phyloP scores from a whole-genome alignment of 1,284 basidiomycete genomes.

The Irpex rosettiformis region DNA sequence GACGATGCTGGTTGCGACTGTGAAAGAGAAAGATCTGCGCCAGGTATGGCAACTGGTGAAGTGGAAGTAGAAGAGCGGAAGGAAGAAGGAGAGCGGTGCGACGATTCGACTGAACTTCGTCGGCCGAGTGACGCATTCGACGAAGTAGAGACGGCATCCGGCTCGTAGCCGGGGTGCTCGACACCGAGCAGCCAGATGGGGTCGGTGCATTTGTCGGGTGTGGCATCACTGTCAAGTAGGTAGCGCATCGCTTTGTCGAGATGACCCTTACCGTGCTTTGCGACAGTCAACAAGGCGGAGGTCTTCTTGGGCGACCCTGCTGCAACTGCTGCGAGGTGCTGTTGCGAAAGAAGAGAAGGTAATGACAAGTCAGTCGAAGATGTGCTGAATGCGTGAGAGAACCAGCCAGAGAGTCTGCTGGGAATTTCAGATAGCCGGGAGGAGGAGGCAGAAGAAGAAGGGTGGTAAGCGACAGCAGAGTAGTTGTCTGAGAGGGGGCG shows the following conservation, averaged over 20 bases:
- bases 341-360: slow-evolving; percentile 52
- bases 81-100: slow-evolving; percentile 36
- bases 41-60: slow-evolving; percentile 26
- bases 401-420: slow-evolving; percentile 72
- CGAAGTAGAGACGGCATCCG: slow-evolving; percentile 18
- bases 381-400: slow-evolving; percentile 68
- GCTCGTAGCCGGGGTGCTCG: slow-evolving; percentile 69
- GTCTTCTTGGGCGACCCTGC: slow-evolving; percentile 42
- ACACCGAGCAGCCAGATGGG: slow-evolving; percentile 85
- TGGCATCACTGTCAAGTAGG: slow-evolving; percentile 79
- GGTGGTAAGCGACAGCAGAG: slow-evolving; percentile 34
- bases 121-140: slow-evolving; percentile 18
- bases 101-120: slow-evolving; percentile 36
- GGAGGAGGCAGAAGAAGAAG: slow-evolving; percentile 28
- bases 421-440: slow-evolving; percentile 47
- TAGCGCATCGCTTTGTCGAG: slow-evolving; percentile 80
- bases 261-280: slow-evolving; percentile 70
- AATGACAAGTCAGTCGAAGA: slow-evolving; percentile 71
- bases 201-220: slow-evolving; percentile 75
- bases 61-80: slow-evolving; percentile 52
- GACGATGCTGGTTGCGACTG: slow-evolving; percentile 35
- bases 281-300: slow-evolving; percentile 57
- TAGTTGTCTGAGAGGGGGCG: slow-evolving; percentile 47
- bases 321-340: slow-evolving; percentile 22
- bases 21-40: slow-evolving; percentile 30